Percentiles rank a stretch among this genome's conserved stretches.
Conservation (phyloP, 2,329 filamentous ascomycete genomes). For the Penicillium sclerotigenum region DNA sequence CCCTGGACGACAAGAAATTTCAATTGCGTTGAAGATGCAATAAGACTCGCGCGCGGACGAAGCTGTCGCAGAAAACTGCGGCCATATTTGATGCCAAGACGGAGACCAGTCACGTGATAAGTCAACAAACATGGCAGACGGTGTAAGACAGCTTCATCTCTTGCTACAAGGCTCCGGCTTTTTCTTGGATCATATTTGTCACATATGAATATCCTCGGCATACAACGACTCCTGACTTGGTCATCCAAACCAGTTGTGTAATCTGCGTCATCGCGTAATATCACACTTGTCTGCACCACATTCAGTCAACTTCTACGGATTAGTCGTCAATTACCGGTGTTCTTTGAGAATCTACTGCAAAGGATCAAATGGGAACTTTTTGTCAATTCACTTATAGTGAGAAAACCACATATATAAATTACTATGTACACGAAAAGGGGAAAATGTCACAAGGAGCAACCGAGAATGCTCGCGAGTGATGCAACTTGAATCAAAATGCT, state of each 20-base stretch:
- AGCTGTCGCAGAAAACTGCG: conserved; percentile 33
- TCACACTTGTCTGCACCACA: neutral
- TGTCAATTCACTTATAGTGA: neutral
- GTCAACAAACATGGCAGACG: neutral
- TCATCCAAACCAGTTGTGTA: neutral
- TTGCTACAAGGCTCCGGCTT: neutral
- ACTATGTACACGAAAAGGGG: neutral
- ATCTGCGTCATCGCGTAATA: neutral
- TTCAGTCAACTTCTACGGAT: neutral
- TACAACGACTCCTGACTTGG: neutral
- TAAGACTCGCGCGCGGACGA: conserved; percentile 10
- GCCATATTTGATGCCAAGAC: conserved; percentile 38
- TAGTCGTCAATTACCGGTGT: neutral
- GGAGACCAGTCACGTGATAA: conserved; percentile 29
- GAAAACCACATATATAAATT: neutral
- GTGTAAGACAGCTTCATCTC: neutral
- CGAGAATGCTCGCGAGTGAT: conserved; percentile 4
- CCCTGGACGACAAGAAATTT: neutral
- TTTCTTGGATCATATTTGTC: neutral
- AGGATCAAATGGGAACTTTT: neutral
- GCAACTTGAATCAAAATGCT: conserved; percentile 10
- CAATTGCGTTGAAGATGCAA: conserved; percentile 4
- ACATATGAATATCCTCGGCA: neutral
- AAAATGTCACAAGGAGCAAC: neutral
- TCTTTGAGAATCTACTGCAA: neutral